Evolutionary conservation across 2,329 filamentous ascomycete species (phyloP).

Genomic region (Torrubiellomyces zombiae): DNA sequence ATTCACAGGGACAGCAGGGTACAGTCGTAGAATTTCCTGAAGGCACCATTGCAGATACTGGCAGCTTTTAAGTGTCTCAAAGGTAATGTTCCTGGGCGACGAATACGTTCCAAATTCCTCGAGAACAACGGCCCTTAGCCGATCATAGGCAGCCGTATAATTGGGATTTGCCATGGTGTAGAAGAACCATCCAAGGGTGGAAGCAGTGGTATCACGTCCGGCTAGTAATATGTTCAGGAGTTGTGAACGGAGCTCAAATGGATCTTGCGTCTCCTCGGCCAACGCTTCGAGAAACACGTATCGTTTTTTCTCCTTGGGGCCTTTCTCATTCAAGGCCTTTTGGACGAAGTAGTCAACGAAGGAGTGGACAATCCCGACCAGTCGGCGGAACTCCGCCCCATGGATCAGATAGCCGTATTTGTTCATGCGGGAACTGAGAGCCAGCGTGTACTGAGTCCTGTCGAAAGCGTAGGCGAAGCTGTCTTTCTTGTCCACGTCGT

Average conservation of each 20-base stretch:
- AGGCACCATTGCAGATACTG: constrained; percentile 11
- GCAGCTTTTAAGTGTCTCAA: constrained; percentile 9
- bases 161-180: constrained; percentile 19
- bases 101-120: constrained; percentile 31
- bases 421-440: constrained; percentile 32
- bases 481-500: constrained; percentile 12
- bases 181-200: constrained; percentile 30
- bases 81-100: constrained; percentile 10
- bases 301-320: constrained; percentile 5
- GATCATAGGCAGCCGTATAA: constrained; percentile 21
- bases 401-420: constrained; percentile 27
- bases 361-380: constrained; percentile 47
- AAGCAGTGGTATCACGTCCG: constrained; percentile 37
- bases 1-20: constrained; percentile 10
- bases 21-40: constrained; percentile 9
- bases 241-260: constrained; percentile 11
- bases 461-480: constrained; percentile 17
- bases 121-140: constrained; percentile 24
- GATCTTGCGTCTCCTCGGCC: constrained; percentile 15
- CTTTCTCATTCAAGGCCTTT: constrained; percentile 24
- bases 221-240: constrained; percentile 26
- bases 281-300: constrained; percentile 17
- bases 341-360: constrained; percentile 57
- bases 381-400: constrained; percentile 41
- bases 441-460: constrained; percentile 23